Evolutionary conservation across 495 filamentous ascomycete species (phyloP), one percentile per base, ranked within the genome.

Genomic region (Talaromyces proteolyticus): DNA sequence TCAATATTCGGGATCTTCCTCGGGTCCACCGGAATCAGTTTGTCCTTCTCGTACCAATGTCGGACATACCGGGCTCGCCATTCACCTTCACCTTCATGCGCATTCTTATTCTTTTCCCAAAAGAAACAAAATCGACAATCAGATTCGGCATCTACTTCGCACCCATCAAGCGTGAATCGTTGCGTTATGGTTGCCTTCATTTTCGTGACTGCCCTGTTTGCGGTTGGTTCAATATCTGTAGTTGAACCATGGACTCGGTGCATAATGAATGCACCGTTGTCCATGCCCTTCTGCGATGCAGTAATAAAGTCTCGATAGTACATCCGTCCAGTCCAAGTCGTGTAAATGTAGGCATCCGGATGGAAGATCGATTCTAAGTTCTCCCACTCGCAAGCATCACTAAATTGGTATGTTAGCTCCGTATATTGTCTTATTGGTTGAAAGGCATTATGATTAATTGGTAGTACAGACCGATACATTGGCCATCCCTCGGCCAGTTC

Each of bases 111-210:
- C n/a, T n/a, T 75, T 50, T 78, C 64, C 52, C 75, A 84, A 56
- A 84, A 82, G 64, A 84, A 84, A 52, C 75, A 75, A 55, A 86
- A 86, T 1, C 79, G 78, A 57, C 79, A 82, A 58, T 86, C 81
- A 40, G 70, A 74, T 55, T 84, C 80, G 10, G 80, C 80, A 47
- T 84, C 80, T 23, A 77, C 79, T 44, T 77, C 69, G 43, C 67
- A 60, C 1, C 55, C 60, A 17, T 65, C 63, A 34, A 77, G 67
- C 3, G 42, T 58, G 64, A 86, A 85, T 25, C 82, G 73, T 61
- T 86, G 82, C 2, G 82, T 85, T 61, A 85, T 86, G 38, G 81
- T 84, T 2, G 82, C 82, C 61, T 86, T 86, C 78, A 86, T 80
- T 65, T 85, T 86, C 52, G 79, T 80, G 5, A 86, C 74, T 14